Conservation (phyloP, 768 basidiomycete genomes). For the Suillus bovinus region DNA sequence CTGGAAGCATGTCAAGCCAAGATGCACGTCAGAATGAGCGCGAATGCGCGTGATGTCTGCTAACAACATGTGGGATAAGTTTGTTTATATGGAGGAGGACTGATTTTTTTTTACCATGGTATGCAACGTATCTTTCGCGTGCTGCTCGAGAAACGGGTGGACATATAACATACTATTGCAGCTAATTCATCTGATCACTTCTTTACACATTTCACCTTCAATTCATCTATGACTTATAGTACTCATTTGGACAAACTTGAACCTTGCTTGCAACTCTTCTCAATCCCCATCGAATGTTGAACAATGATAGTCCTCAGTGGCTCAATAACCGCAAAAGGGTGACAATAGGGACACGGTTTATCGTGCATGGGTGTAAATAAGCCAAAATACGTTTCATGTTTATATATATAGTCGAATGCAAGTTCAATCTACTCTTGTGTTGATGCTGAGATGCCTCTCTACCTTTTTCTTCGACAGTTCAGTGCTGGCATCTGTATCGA, state of each 20-base stretch:
- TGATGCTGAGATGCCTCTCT: too few species aligned
- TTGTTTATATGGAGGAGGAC: slow-evolving; percentile 3
- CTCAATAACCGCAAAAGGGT: too few species aligned
- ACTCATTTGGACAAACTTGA: neutral
- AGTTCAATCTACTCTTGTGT: too few species aligned
- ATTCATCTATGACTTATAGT: neutral
- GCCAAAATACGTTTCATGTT: too few species aligned
- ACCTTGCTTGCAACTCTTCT: too few species aligned
- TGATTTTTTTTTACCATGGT: neutral
- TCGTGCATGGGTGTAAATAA: too few species aligned
- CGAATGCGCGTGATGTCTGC: neutral
- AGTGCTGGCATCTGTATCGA: too few species aligned
- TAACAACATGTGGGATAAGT: neutral
- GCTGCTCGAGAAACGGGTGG: neutral
- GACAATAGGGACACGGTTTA: too few species aligned
- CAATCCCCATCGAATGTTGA: too few species aligned
- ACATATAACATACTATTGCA: slow-evolving; percentile 4
- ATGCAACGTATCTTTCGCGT: neutral
- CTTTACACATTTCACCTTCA: neutral
- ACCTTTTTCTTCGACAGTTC: too few species aligned
- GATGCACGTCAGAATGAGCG: neutral
- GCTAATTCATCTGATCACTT: slow-evolving; percentile 1
- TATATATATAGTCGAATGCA: too few species aligned
- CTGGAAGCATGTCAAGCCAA: neutral
- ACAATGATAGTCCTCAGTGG: too few species aligned